These are phyloP conservation scores for Corchorus olitorius DNA, from an alignment of 345 rosid species.

Conservation along the genomic window DNA sequence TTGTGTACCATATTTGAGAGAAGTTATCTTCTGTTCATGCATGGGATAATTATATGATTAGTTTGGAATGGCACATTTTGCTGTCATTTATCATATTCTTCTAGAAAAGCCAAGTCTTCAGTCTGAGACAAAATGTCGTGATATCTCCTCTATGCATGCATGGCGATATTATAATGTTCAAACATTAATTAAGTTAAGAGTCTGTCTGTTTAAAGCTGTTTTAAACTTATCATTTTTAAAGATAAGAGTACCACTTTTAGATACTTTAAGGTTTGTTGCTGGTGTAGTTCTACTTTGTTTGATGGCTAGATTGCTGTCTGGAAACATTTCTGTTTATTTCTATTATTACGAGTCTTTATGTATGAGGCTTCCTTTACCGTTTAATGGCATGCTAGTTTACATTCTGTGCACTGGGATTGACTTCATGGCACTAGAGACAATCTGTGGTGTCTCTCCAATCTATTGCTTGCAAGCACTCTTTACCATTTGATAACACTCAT, in stretches of 20 bases:
- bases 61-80: conserved; percentile 7
- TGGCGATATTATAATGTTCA: background rate
- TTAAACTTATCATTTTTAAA: background rate
- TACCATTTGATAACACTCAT: background rate
- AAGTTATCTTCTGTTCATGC: conserved; percentile 1
- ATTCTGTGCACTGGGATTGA: background rate
- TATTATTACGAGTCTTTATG: background rate
- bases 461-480: conserved; percentile 7
- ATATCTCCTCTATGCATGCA: background rate
- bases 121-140: background rate
- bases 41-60: background rate
- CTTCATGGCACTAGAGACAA: background rate
- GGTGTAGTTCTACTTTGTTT: background rate
- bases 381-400: conserved; percentile 4
- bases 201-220: background rate
- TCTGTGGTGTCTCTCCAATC: background rate
- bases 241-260: background rate
- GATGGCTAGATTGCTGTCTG: background rate
- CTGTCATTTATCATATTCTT: background rate
- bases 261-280: background rate
- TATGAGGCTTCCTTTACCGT: background rate
- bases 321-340: background rate
- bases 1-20: conserved; percentile 1
- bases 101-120: background rate
- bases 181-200: background rate